Evolutionary conservation across 805 yeast species (phyloP), one percentile per base, ranked within the genome.

Genomic region (Ogataea zsoltii): DNA sequence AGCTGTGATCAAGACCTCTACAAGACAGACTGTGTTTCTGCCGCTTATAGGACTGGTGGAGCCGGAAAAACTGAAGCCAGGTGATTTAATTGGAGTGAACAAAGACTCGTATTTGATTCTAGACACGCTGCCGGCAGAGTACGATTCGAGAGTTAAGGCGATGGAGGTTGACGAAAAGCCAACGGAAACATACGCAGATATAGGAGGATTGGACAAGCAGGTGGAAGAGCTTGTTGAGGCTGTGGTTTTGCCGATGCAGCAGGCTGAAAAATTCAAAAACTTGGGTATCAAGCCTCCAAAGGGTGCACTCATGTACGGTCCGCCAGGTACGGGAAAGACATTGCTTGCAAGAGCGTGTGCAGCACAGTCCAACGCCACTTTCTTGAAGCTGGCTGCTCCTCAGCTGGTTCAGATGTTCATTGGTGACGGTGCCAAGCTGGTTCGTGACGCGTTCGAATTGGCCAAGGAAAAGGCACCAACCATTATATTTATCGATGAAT

Each of bases 141-240:
- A 94, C 64, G 99, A 94, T 67, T 86, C 96, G 44, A 80, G 99
- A 59, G 99, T 94, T 42, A 94, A 94, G 71, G 98, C 98, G 11
- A 69, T 94, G 99, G 99, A 94, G 68, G 99, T 94, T 41, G 99
- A 94, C 65, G 99, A 94, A 70, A 91, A 92, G 64, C 99, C 99
- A 48, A 86, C 96, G 1, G 99, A 94, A 67, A 89, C 96, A 10
- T 94, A 94, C 63, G 83, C 95, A 1, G 99, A 94, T 66, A 95
- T 94, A 57, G 99, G 99, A 63, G 99, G 99, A 10, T 76, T 94
- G 58, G 98, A 92, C 68, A 94, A 94, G 70, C 99, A 94, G 68
- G 94, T 94, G 58, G 98, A 94, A 71, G 99, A 94, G 68, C 76
- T 94, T 50, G 96, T 92, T 45, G 99, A 94, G 72, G 99, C 98